Conservation (phyloP, 2,329 filamentous ascomycete genomes). For the Hypomyces perniciosus region DNA sequence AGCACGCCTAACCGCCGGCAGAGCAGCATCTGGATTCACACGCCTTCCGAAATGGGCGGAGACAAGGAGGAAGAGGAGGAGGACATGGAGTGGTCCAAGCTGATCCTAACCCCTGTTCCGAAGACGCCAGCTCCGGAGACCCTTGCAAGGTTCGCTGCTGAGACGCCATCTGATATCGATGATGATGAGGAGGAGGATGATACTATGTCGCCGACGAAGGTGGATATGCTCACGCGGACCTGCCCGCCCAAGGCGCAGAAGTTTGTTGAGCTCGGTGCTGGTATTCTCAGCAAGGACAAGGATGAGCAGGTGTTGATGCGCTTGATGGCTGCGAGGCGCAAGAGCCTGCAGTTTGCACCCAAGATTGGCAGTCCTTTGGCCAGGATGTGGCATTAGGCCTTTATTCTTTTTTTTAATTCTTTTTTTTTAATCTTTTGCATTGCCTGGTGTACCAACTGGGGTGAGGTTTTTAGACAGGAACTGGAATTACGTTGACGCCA, state of each 20-base stretch:
- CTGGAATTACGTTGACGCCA: not conserved
- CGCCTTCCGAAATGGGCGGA: conserved; percentile 41
- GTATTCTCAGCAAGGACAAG: conserved; percentile 44
- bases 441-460: conserved; percentile 4
- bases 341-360: conserved; percentile 72
- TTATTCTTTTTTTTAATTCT: not conserved
- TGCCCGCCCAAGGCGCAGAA: conserved; percentile 46
- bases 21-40: conserved; percentile 50
- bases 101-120: conserved; percentile 49
- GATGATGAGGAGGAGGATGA: conserved; percentile 26
- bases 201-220: conserved; percentile 24
- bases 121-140: conserved; percentile 53
- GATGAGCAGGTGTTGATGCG: conserved; percentile 54
- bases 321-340: conserved; percentile 65
- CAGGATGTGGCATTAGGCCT: conserved; percentile 39
- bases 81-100: conserved; percentile 36
- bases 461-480: not conserved
- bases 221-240: conserved; percentile 43
- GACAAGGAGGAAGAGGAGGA: conserved; percentile 33
- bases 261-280: conserved; percentile 35
- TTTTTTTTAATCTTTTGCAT: not conserved
- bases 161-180: conserved; percentile 35
- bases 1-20: conserved; percentile 48
- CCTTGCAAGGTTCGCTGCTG: conserved; percentile 46
- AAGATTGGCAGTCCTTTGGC: conserved; percentile 68